These are phyloP conservation scores for Mortierella polycephala DNA, from an alignment of 371 early-diverging fungal genomes.

Conservation along the genomic window DNA sequence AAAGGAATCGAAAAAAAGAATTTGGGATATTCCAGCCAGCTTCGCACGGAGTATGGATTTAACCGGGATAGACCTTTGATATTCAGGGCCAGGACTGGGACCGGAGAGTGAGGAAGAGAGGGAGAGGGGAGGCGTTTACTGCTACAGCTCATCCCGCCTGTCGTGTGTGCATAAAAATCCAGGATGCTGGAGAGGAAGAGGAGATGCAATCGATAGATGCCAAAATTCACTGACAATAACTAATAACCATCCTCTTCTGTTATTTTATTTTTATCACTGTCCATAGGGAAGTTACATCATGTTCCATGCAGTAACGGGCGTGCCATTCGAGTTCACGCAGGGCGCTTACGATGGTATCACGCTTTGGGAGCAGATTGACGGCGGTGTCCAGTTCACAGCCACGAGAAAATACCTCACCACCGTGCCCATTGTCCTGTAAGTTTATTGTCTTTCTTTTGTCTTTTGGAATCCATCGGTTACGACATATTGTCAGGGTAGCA, in stretches of 20 bases:
- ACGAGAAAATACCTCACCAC: constrained; percentile 95
- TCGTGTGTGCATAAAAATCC: too few species aligned
- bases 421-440: constrained; percentile 94
- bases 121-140: too few species aligned
- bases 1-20: too few species aligned
- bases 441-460: constrained; percentile 4
- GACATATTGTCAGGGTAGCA: neutral
- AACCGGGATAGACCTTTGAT: constrained; percentile 9
- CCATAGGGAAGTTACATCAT: constrained; percentile 90
- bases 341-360: constrained; percentile 95
- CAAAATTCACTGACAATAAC: too few species aligned
- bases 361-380: constrained; percentile 98
- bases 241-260: too few species aligned
- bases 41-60: constrained; percentile 17
- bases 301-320: constrained; percentile 96
- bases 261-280: neutral
- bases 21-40: too few species aligned
- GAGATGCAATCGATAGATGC: too few species aligned
- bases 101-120: too few species aligned
- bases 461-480: neutral
- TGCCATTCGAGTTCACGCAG: constrained; percentile 94
- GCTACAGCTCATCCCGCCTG: too few species aligned
- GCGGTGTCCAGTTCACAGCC: constrained; percentile 95
- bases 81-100: neutral
- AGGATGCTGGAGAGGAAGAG: too few species aligned